These are phyloP conservation scores for Fagopyrum tataricum DNA, from an alignment of 148 eudicot genomes.

Conservation along the genomic window DNA sequence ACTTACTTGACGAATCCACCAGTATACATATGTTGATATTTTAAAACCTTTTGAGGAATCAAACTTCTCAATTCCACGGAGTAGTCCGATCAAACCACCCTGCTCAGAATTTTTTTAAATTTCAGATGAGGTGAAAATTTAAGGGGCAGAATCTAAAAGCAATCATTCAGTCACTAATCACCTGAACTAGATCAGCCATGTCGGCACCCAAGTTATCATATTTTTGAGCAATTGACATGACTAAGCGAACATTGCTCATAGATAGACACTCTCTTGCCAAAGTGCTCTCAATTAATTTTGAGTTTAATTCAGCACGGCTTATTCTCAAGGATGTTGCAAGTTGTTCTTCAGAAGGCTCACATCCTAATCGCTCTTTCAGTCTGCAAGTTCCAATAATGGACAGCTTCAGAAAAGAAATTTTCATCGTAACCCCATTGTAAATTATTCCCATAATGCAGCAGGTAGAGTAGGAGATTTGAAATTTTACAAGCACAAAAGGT, in stretches of 20 bases:
- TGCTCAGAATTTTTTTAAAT: slow-evolving; percentile 20
- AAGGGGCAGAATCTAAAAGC: neutral
- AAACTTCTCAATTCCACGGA: slow-evolving; percentile 91
- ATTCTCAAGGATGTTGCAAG: slow-evolving; percentile 66
- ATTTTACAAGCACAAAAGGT: neutral
- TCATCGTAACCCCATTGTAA: neutral
- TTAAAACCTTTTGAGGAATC: slow-evolving; percentile 94
- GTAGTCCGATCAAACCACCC: slow-evolving; percentile 94
- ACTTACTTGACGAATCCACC: slow-evolving; percentile 99
- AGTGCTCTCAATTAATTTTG: slow-evolving; percentile 59
- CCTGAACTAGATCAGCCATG: slow-evolving; percentile 96
- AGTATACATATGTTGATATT: slow-evolving; percentile 92
- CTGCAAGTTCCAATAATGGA: slow-evolving; percentile 32
- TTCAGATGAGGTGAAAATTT: slow-evolving; percentile 2
- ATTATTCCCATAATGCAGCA: neutral
- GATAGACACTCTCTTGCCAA: slow-evolving; percentile 89
- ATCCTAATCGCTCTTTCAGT: slow-evolving; percentile 66
- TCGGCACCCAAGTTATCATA: slow-evolving; percentile 91
- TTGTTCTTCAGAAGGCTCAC: slow-evolving; percentile 88
- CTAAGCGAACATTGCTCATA: slow-evolving; percentile 94
- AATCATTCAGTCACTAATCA: slow-evolving; percentile 14
- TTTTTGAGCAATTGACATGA: slow-evolving; percentile 89
- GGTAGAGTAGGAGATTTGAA: neutral
- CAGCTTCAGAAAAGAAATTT: neutral
- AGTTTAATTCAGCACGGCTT: slow-evolving; percentile 51